These are phyloP conservation scores for Brasenia schreberi DNA, from an alignment of 164 flowering plant species.

Conservation along the genomic window DNA sequence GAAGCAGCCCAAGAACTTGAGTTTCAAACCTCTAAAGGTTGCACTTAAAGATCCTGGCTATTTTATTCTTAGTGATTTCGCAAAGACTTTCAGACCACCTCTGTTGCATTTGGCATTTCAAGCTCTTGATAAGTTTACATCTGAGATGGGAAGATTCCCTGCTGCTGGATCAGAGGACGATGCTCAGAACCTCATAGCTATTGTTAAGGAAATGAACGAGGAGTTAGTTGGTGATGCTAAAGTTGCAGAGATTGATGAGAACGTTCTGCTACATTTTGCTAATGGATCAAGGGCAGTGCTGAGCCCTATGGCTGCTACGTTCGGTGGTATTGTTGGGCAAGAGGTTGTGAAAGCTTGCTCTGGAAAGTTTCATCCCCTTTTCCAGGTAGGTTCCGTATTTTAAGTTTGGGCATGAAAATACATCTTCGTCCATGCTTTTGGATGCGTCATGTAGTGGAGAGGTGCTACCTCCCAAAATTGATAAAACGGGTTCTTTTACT, in stretches of 20 bases:
- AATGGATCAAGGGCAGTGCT: conserved; percentile 76
- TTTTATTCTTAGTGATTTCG: conserved; percentile 71
- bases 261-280: conserved; percentile 55
- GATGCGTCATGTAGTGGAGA: too few species aligned
- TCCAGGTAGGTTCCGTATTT: conserved; percentile 31
- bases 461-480: too few species aligned
- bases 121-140: conserved; percentile 56
- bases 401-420: too few species aligned
- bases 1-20: conserved; percentile 68
- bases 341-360: conserved; percentile 94
- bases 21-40: conserved; percentile 55
- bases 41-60: conserved; percentile 76
- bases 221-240: conserved; percentile 25
- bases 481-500: too few species aligned
- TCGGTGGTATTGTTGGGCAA: conserved; percentile 92
- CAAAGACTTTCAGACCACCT: conserved; percentile 79
- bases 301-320: conserved; percentile 96
- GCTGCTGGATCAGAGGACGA: conserved; percentile 77
- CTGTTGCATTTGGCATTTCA: conserved; percentile 74
- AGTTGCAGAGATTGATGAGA: conserved; percentile 45
- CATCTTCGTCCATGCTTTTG: too few species aligned
- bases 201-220: conserved; percentile 38
- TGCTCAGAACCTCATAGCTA: conserved; percentile 51
- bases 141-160: conserved; percentile 56
- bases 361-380: conserved; percentile 88